Evolutionary conservation across 345 rosid species (phyloP), one percentile per base, ranked within the genome.

Genomic region (Gossypium stocksii): DNA sequence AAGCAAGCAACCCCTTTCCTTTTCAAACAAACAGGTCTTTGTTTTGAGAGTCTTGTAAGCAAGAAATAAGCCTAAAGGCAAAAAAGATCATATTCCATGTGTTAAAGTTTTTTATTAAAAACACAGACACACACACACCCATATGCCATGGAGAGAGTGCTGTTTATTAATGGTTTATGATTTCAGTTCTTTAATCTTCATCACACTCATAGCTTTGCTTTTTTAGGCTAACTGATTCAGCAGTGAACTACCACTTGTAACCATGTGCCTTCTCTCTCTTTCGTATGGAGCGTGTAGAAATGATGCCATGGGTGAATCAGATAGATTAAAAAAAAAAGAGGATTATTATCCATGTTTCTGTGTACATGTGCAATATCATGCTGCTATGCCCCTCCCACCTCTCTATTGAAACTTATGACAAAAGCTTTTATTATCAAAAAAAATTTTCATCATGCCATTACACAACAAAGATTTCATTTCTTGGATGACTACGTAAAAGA

Each of bases 1-100:
- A 84, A 81, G 85, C 84, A 80, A 78, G 85, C 84, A 78, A 78
- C 68, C 80, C 62, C 72, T 74, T 51, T 34, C 75, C 71, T 76
- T 77, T 27, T 75, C 79, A 57, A 52, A 61, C 70, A 76, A 81
- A 14, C 2, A 63, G 20, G 11, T 58, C 11, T 58, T 58, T 23
- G 7, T 23, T 58, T 12, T 34, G 41, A 34, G 46, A 68, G 11
- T 16, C 53, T 69, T 14, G 34, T 23, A 46, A 56, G 29, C 54
- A 63, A 53, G 19, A 38, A 20, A 45, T 25, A 29, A 62, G 1
- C 13, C 9, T 45, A 45, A 45, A 8, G 29, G 13, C 9, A 68
- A 23, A 29, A 8, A 68, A 68, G 45, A 51, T 68, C 49, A 25
- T 67, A 48, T 46, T 48, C 57, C 71, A 46, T 67, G 53, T 38